These are phyloP conservation scores for Cyanodermella asteris DNA, from an alignment of 2,329 filamentous ascomycete species.

Conservation along the genomic window DNA sequence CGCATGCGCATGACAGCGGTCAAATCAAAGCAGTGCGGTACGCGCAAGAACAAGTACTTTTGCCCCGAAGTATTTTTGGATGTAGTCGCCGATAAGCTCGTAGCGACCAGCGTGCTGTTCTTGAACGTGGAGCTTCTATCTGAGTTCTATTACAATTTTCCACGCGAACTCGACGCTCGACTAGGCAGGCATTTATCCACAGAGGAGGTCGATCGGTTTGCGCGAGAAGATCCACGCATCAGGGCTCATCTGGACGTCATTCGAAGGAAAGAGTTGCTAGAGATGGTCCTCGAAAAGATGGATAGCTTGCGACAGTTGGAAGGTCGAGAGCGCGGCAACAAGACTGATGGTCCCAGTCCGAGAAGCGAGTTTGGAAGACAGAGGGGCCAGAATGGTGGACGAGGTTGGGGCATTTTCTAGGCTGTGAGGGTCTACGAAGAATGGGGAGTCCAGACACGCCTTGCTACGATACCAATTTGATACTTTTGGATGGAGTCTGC, in stretches of 20 bases:
- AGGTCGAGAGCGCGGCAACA: constrained; percentile 46
- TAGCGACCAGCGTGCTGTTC: constrained; percentile 86
- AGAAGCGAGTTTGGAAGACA: too few relatives aligned
- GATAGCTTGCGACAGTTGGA: constrained; percentile 73
- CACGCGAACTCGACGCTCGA: constrained; percentile 68
- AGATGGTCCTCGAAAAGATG: constrained; percentile 89
- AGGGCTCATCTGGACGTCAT: constrained; percentile 79
- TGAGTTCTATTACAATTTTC: constrained; percentile 97
- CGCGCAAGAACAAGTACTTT: constrained; percentile 75
- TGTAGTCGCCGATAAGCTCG: constrained; percentile 83
- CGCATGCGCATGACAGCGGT: constrained; percentile 74
- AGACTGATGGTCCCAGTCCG: too few relatives aligned
- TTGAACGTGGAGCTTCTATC: constrained; percentile 89
- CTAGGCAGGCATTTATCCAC: constrained; percentile 62
- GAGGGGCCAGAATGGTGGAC: too few relatives aligned
- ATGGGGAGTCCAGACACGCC: too few relatives aligned
- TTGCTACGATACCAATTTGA: too few relatives aligned
- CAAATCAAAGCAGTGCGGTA: constrained; percentile 74
- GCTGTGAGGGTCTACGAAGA: too few relatives aligned
- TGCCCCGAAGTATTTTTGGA: constrained; percentile 97
- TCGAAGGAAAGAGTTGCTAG: constrained; percentile 71
- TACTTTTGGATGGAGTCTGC: too few relatives aligned
- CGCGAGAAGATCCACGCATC: constrained; percentile 80
- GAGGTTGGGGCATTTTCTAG: too few relatives aligned
- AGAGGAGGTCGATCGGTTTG: constrained; percentile 71